Evolutionary conservation across 768 basidiomycete species (phyloP), one percentile per base, ranked within the genome.

Genomic region (Bullera alba): DNA sequence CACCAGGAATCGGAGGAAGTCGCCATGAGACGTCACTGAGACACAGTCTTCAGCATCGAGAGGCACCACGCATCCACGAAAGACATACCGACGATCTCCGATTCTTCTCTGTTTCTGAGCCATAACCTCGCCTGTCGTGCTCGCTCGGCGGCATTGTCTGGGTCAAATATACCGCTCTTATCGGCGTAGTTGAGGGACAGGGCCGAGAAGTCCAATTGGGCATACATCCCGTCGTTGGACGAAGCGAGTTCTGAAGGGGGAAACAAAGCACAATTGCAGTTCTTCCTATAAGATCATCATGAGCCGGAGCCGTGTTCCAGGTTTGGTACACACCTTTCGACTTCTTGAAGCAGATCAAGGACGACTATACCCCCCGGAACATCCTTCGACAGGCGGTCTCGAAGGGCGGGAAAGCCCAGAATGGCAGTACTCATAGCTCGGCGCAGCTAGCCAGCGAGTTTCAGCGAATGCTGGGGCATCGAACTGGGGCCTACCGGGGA

Each of bases 331-430:
- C 58, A 62, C 63, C 38, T 50, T 44, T 62, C 66, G 21, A 62
- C 61, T 41, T 74, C 73, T 39, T 72, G 70, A 6, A 71, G 42
- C 22, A 65, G 54, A 25, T 72, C 69, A 1, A 70, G 42, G 23
- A 74, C 30, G 42, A 74, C 53, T 3, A 69, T 64, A 22, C 61
- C 66, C 16, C 55, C 53, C 17, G 10, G 35, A 14, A 62, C 64
- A n/a, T n/a, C n/a, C n/a, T n/a, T n/a, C n/a, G n/a, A n/a, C 25
- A 70, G 51, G 5, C 68, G 47, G 4, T 42, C 46, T 22, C 53
- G 54, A n/a, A 69, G 46, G 0, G 47, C 48, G 1, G 64, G 63
- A 48, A 57, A 70, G 2, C 65, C 62, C 21, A 53, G 17, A 10
- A 57, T 15, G 50, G 53, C 49, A 0, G 70, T 72, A 36, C 67